Evolutionary conservation across 768 basidiomycete genomes (phyloP), one percentile per base, ranked within the genome.

Genomic region (Tylopilus sp.): DNA sequence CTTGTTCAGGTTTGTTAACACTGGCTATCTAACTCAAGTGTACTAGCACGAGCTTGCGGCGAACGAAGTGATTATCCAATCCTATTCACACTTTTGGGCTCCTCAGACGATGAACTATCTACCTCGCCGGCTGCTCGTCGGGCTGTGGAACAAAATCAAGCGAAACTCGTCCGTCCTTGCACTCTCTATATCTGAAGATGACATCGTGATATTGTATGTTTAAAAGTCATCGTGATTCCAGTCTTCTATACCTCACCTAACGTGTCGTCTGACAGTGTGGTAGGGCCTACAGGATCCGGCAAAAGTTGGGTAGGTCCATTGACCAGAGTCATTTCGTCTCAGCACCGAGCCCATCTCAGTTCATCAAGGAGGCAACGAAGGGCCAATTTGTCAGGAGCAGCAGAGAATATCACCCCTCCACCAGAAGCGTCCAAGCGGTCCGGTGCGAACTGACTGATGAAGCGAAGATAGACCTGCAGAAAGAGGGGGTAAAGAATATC

Each of bases 181-280:
- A 14, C 6, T 19, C 4, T 9, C 43, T 12, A 40, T 65, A 53
- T 59, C 52, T 24, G n/a, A 47, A 24, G 49, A 49, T 2, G 63
- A 65, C 28, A 45, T 65, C 9, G 60, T 62, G 4, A 28, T 63
- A 28, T 65, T 63, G 63, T 65, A 17, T 12, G 63, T 59, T 6
- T 16, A 14, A n/a, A 1, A 22, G 11, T 37, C 21, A 6, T 19
- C 6, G 1, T 24, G 4, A 1, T 37, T 44, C 6, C 16, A 6
- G 12, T 13, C n/a, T 6, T 26, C 7, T 19, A 25, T 40, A 17
- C 24, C 17, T 50, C 19, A 52, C 16, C n/a, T n/a, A 4, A 34
- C 17, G 30, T 17, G 1, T 19, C 10, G 5, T 34, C 10, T 1
- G 21, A 54, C 31, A 65, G 63, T 24, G 50, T 59, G 28, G 29